Evolutionary conservation across 2,329 filamentous ascomycete genomes (phyloP), one percentile per base, ranked within the genome.

Genomic region (Calycina herbarum): DNA sequence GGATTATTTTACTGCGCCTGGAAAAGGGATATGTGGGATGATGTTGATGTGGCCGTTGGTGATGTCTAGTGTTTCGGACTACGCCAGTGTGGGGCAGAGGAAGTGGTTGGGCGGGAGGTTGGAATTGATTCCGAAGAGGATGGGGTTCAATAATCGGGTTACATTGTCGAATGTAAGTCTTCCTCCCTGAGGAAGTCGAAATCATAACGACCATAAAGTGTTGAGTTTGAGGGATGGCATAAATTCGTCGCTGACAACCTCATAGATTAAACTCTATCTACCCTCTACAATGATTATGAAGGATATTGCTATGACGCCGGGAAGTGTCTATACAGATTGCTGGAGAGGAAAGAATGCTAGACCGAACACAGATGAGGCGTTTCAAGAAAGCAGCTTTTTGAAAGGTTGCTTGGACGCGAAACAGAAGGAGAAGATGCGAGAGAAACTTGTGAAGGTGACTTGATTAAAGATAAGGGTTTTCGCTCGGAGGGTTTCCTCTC

Each of bases 1-100:
- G 20, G 56, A 29, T 78, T 78, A 38, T 13, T 57, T 57, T 8
- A 35, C 27, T 3, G 15, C 10, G 13, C 54, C 54, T 7, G 27
- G 60, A 33, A 86, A 86, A 73, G 82, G 82, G 3, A 74, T 87
- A 27, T 82, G 82, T 1, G 85, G 84, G 0, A 86, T 86, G 70
- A 84, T 86, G 67, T 70, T 86, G 24, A 84, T 82, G 1, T 87
- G 84, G 84, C 85, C 85, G 29, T 75, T 87, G 62, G 79, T 81
- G 5, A 82, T 80, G 70, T 75, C 84, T 59, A 78, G 81, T 66
- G 79, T 79, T 24, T 83, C 85, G 70, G 85, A 88, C 75, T 86
- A 85, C 70, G 77, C 81, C 8, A 87, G 84, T 2, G 84, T 86
- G 67, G 77, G 80, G 17, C 85, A 88, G 76, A 78, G 85, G 57